Percentiles rank a stretch among this genome's conserved stretches.
phyloP scores from a whole-genome alignment of 768 basidiomycete species.

The Boletus subcaerulescens region DNA sequence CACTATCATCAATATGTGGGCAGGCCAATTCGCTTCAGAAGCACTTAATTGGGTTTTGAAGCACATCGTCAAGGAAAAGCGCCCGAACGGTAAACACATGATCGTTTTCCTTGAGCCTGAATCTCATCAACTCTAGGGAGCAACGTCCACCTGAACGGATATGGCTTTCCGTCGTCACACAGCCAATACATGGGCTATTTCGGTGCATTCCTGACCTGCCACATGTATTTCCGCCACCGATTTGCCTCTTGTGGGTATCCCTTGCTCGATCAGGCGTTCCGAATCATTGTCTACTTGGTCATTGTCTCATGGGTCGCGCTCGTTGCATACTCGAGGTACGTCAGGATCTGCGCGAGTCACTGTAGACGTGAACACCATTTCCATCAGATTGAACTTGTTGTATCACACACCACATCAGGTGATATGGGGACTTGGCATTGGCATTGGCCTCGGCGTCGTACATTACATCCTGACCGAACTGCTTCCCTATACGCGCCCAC shows the following conservation, averaged over 20 bases:
- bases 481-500: slow-evolving; percentile 52
- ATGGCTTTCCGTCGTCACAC: slow-evolving; percentile 87
- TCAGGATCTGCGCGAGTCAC: background rate
- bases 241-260: slow-evolving; percentile 52
- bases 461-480: slow-evolving; percentile 59
- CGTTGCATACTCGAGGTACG: slow-evolving; percentile 80
- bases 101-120: background rate
- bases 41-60: slow-evolving; percentile 69
- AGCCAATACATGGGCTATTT: slow-evolving; percentile 93
- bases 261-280: slow-evolving; percentile 52
- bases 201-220: slow-evolving; percentile 69
- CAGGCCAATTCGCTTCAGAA: slow-evolving; percentile 73
- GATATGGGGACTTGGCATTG: slow-evolving; percentile 70
- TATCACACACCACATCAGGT: slow-evolving; percentile 78
- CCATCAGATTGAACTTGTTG: slow-evolving; percentile 57
- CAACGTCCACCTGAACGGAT: slow-evolving; percentile 47
- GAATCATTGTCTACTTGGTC: slow-evolving; percentile 44
- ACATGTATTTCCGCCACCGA: slow-evolving; percentile 66
- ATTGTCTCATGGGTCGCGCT: slow-evolving; percentile 54
- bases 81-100: slow-evolving; percentile 55
- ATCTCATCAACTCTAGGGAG: slow-evolving; percentile 10
- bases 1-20: slow-evolving; percentile 80
- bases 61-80: slow-evolving; percentile 59
- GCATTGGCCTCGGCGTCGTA: slow-evolving; percentile 47
- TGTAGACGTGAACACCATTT: background rate